A percentile compares a stretch with the other conserved stretches of the same genome.
Evolutionary conservation across 192 early-diverging fungal species (phyloP).

Genomic region (Podila epigama): DNA sequence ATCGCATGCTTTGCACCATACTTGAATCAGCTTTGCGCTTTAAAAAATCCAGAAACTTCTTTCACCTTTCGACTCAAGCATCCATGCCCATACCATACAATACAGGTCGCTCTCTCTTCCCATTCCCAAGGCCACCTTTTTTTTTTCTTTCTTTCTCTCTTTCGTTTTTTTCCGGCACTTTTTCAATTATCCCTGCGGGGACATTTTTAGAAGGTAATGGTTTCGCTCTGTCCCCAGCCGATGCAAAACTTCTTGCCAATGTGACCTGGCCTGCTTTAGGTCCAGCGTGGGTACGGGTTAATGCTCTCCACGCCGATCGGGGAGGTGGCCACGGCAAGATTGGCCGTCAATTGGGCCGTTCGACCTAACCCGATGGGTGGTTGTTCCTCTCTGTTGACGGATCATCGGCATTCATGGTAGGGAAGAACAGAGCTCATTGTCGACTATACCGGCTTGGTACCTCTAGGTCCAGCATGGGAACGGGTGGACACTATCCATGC

Average conservation of each 20-base stretch:
- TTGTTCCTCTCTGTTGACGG: slow-evolving; percentile 16
- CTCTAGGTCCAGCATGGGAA: slow-evolving; percentile 32
- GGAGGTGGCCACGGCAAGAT: not conserved
- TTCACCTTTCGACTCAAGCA: no score
- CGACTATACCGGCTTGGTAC: slow-evolving; percentile 4
- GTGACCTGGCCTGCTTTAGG: slow-evolving; percentile 14
- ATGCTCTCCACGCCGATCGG: slow-evolving; percentile 5
- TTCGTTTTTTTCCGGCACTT: no score
- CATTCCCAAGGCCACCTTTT: no score
- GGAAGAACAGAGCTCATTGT: slow-evolving; percentile 31
- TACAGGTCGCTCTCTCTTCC: no score
- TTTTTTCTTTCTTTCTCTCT: no score
- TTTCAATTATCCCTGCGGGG: no score
- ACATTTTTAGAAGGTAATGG: slow-evolving; percentile 18
- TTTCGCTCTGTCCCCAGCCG: slow-evolving; percentile 8
- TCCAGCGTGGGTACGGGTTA: slow-evolving; percentile 4
- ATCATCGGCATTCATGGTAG: slow-evolving; percentile 15
- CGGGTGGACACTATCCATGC: slow-evolving; percentile 26
- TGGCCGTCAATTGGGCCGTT: slow-evolving; percentile 2
- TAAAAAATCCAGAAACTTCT: no score
- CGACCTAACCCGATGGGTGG: slow-evolving; percentile 5
- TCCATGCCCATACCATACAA: no score
- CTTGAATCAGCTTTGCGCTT: no score
- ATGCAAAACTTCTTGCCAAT: slow-evolving; percentile 40
- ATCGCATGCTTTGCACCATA: no score